phyloP scores from a whole-genome alignment of 345 rosid species.

The Murraya koenigii region DNA sequence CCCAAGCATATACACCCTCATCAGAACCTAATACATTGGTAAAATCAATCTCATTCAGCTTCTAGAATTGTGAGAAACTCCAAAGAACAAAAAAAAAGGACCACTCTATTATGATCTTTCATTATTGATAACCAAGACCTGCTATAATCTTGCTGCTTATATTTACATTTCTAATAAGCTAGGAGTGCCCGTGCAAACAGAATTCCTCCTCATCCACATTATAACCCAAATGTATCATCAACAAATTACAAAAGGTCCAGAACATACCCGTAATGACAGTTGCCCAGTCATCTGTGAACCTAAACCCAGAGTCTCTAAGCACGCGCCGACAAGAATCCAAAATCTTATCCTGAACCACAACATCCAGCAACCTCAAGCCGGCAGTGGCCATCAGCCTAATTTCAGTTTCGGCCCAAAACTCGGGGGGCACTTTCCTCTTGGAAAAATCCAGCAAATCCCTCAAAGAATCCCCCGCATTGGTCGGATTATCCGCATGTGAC shows the following conservation, averaged over 20 bases:
- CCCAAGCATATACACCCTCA: conserved; percentile 96
- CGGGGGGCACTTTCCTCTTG: conserved; percentile 49
- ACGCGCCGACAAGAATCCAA: conserved; percentile 50
- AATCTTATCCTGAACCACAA: conserved; percentile 50
- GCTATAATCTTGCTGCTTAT: no score
- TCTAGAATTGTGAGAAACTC: not conserved
- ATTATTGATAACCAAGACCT: no score
- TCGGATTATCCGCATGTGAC: conserved; percentile 54
- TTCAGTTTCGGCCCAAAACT: conserved; percentile 63
- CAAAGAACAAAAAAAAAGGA: not conserved
- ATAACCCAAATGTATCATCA: not conserved
- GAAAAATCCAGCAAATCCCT: conserved; percentile 62
- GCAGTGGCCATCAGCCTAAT: conserved; percentile 94
- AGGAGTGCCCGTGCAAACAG: not conserved
- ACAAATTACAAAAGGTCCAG: not conserved
- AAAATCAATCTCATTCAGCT: conserved; percentile 17
- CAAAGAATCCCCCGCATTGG: conserved; percentile 53
- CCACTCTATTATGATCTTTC: not conserved
- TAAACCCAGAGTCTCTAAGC: conserved; percentile 64
- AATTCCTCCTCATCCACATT: not conserved
- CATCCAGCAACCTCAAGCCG: conserved; percentile 73
- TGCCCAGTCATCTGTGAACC: conserved; percentile 69
- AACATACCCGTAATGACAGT: conserved; percentile 72
- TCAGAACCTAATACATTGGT: conserved; percentile 64
- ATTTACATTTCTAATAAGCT: not conserved